Conservation (phyloP, 225 moss, liverwort and hornwort genomes). For the Polytrichum formosum region DNA sequence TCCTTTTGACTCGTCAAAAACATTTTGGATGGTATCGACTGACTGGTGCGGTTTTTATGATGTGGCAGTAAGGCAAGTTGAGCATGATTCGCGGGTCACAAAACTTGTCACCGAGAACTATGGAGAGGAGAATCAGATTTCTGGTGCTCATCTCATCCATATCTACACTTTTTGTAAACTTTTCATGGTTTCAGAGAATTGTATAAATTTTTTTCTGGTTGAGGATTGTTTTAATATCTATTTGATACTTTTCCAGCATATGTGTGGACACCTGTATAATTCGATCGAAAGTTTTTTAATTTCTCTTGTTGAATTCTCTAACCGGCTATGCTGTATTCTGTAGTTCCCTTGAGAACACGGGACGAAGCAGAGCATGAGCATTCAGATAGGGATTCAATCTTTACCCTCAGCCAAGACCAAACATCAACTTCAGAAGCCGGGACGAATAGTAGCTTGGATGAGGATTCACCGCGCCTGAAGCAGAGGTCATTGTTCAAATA, state of each 20-base stretch:
- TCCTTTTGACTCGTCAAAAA: no score
- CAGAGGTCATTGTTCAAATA: slow-evolving; percentile 44
- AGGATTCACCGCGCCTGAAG: slow-evolving; percentile 51
- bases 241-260: no score
- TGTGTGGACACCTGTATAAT: no score
- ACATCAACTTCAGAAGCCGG: slow-evolving; percentile 61
- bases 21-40: no score
- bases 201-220: no score
- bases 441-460: slow-evolving; percentile 58
- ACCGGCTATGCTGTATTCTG: not conserved
- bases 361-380: slow-evolving; percentile 58
- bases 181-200: no score
- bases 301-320: not conserved
- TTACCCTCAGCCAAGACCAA: slow-evolving; percentile 57
- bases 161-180: no score
- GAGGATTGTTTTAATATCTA: no score
- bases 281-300: no score
- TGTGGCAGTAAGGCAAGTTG: slow-evolving; percentile 35
- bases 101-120: slow-evolving; percentile 44
- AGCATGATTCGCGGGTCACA: slow-evolving; percentile 27
- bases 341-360: slow-evolving; percentile 39
- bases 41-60: not conserved
- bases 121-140: slow-evolving; percentile 33
- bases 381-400: slow-evolving; percentile 52
- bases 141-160: slow-evolving; percentile 20